Evolutionary conservation across 148 eudicot species (phyloP), one percentile per base, ranked within the genome.

Genomic region (Vaccinium macrocarpon): DNA sequence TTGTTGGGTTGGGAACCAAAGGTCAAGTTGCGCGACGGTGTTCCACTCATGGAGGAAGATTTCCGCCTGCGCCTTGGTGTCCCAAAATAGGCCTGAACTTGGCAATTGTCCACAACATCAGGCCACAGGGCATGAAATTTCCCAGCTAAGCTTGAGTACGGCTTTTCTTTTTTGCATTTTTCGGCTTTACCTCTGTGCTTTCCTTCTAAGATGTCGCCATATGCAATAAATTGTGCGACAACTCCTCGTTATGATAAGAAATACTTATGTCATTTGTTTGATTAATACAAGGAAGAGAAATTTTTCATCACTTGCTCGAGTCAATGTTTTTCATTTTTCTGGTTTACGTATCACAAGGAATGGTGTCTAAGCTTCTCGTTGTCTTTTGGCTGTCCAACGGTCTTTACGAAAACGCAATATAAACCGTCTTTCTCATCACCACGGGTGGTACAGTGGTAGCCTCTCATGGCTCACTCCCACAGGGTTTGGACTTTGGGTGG

Each of bases 1-100:
- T 64, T 97, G 62, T 89, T 97, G 6, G 96, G 98, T 16, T 97
- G 99, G 99, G 99, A 97, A 78, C 98, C 99, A 8, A 97, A 91
- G 90, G 83, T 97, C 71, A 90, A 91, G 84, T 71, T 95, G 82
- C 90, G 93, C 2, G 97, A 95, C 14, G 99, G 99, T 27, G 88
- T 97, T 71, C 99, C 99, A 11, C 94, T 95, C 82, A 97, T 95
- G 99, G 98, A 91, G 86, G 92, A 91, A 1, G 97, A 97, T 88
- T 97, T 95, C 86, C 94, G 98, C 84, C 83, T 81, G 80, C 91
- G 99, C 88, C 98, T 96, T 35, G 91, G 92, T 71, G 85, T 82
- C 70, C 51, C 72, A 38, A 84, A 83, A 82, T 90, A 75, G 76
- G 82, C 82, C 10, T 87, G 23, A 84, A 49, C 13, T 11, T 14